Evolutionary conservation across 2,329 filamentous ascomycete genomes (phyloP).

Genomic region (Rhexocercosporidium sp.): DNA sequence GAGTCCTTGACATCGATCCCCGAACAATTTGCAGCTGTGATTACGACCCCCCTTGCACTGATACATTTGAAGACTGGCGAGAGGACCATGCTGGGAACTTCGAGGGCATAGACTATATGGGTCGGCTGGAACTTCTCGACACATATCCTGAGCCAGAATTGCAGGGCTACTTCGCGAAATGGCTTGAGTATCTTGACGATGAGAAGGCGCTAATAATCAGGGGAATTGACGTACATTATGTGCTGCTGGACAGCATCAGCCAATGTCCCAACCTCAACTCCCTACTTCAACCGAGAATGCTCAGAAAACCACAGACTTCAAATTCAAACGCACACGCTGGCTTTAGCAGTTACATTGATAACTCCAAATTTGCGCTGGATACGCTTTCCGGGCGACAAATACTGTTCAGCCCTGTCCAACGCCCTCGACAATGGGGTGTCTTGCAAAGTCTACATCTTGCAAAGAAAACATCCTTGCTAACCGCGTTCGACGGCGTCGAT

Average conservation of each 20-base stretch:
- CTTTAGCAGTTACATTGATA: not conserved
- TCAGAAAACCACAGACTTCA: not conserved
- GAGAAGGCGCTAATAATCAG: not conserved
- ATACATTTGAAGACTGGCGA: not conserved
- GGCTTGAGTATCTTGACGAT: not conserved
- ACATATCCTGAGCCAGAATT: not conserved
- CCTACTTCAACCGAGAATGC: not conserved
- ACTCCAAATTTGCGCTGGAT: not conserved
- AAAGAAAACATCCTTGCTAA: not conserved
- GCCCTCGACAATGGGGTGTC: not conserved
- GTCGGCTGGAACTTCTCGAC: not conserved
- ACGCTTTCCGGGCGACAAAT: not conserved
- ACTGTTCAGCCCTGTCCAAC: not conserved
- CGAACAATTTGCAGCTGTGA: not conserved
- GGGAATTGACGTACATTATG: not conserved
- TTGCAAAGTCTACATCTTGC: not conserved
- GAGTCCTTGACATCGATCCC: not conserved
- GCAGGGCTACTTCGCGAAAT: not conserved
- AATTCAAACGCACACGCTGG: not conserved
- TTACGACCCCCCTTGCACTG: not conserved
- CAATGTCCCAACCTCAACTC: not conserved
- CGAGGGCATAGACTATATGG: not conserved
- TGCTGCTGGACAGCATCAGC: not conserved
- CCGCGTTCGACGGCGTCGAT: not conserved
- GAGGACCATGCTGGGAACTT: not conserved